phyloP scores from a whole-genome alignment of 2,329 filamentous ascomycete genomes.

The Neurospora crassa region DNA sequence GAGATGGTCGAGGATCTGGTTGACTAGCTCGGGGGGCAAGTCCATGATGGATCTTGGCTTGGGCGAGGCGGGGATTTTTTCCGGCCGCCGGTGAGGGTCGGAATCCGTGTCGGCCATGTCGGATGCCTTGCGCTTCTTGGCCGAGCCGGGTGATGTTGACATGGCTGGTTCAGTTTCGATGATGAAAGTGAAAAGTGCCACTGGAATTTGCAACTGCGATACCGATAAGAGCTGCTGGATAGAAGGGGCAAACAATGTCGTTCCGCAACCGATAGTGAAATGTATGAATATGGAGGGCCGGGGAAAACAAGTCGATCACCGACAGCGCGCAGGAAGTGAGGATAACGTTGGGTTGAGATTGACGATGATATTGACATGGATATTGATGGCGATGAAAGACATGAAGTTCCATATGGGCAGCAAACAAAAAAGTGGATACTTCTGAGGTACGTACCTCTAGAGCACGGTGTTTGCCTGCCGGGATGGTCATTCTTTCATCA shows the following conservation, averaged over 20 bases:
- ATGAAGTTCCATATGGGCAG: background rate
- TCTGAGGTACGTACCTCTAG: background rate
- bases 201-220: background rate
- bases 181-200: background rate
- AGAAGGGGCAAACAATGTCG: background rate
- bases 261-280: background rate
- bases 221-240: background rate
- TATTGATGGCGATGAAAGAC: background rate
- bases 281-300: no score
- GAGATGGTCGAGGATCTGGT: slow-evolving; percentile 14
- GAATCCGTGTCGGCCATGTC: background rate
- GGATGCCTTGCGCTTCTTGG: background rate
- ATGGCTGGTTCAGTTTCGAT: background rate
- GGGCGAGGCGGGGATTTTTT: background rate
- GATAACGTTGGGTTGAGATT: background rate
- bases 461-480: background rate
- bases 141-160: background rate
- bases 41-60: slow-evolving; percentile 2
- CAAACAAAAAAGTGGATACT: background rate
- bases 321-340: background rate
- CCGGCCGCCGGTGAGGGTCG: background rate
- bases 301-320: background rate
- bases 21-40: slow-evolving; percentile 13
- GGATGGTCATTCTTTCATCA: background rate
- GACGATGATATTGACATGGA: background rate